Base-by-base conservation (phyloP, 306 rosid genomes). In the Myrica gale region DNA sequence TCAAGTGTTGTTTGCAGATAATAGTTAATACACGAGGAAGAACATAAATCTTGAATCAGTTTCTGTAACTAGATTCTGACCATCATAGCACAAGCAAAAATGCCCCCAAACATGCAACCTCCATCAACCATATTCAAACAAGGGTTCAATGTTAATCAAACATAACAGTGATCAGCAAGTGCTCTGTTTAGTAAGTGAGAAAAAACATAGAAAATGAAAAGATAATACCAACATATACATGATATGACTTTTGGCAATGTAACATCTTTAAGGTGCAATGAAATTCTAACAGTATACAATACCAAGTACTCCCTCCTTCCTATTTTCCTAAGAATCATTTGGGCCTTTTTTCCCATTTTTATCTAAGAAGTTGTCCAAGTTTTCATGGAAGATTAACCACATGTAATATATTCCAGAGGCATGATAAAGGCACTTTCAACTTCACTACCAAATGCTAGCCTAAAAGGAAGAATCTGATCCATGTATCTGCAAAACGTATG, bases 131-230 rank as follows among this genome's bases (percentile, higher is more conserved):
- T n/a, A n/a, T n/a, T n/a, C n/a, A n/a, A n/a, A n/a, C n/a, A n/a
- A n/a, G n/a, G n/a, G n/a, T n/a, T n/a, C n/a, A n/a, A n/a, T n/a
- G n/a, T n/a, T n/a, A n/a, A n/a, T n/a, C n/a, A n/a, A n/a, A n/a
- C n/a, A n/a, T n/a, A n/a, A n/a, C n/a, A n/a, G n/a, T n/a, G n/a
- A n/a, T n/a, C n/a, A n/a, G n/a, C n/a, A n/a, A n/a, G n/a, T n/a
- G n/a, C n/a, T n/a, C n/a, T n/a, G n/a, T n/a, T n/a, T n/a, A n/a
- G n/a, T n/a, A n/a, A n/a, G n/a, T n/a, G n/a, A n/a, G n/a, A n/a
- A n/a, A n/a, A n/a, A n/a, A 43, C 47, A 55, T 13, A 16, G 72
- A 12, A 79, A 75, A 73, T 16, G 20, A 32, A 56, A 37, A 62
- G 39, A 72, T 7, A 37, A 47, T n/a, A 16, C 20, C 48, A 15